These are phyloP conservation scores for Rhizopus delemar DNA, from an alignment of 371 early-diverging fungal species.

Conservation along the genomic window DNA sequence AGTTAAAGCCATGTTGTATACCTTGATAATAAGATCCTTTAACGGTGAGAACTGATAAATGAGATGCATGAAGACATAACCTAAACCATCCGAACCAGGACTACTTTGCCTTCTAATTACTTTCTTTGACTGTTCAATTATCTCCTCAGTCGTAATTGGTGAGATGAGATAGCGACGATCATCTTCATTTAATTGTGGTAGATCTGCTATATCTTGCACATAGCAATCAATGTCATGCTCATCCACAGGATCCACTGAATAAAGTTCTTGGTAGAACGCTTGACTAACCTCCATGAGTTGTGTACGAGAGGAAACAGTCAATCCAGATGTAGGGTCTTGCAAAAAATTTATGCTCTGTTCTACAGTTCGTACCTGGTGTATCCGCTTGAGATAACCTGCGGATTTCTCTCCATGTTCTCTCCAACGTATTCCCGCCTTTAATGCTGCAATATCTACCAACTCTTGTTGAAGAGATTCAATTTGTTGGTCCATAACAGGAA, in stretches of 20 bases:
- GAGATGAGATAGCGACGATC: not conserved
- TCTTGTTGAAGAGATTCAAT: conserved; percentile 1
- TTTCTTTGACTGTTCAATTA: not conserved
- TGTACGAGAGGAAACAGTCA: no score
- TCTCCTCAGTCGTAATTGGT: not conserved
- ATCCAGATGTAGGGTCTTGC: no score
- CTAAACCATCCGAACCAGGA: conserved; percentile 22
- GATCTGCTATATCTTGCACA: not conserved
- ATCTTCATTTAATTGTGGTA: not conserved
- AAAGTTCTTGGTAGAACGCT: no score
- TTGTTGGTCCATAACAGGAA: not conserved
- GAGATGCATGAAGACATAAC: conserved; percentile 14
- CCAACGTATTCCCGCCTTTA: not conserved
- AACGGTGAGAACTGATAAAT: not conserved
- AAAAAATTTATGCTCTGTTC: no score
- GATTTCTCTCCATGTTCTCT: conserved; percentile 6
- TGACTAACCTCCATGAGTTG: no score
- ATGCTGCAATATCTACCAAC: not conserved
- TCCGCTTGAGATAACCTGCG: not conserved
- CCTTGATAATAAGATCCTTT: not conserved
- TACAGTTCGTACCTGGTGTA: not conserved
- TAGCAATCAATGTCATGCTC: no score
- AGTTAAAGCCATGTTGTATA: conserved; percentile 25
- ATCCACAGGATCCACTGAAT: no score
- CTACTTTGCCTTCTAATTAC: not conserved